These are phyloP conservation scores for Talaromyces sp. DNA, from an alignment of 2,329 filamentous ascomycete species.

Conservation along the genomic window DNA sequence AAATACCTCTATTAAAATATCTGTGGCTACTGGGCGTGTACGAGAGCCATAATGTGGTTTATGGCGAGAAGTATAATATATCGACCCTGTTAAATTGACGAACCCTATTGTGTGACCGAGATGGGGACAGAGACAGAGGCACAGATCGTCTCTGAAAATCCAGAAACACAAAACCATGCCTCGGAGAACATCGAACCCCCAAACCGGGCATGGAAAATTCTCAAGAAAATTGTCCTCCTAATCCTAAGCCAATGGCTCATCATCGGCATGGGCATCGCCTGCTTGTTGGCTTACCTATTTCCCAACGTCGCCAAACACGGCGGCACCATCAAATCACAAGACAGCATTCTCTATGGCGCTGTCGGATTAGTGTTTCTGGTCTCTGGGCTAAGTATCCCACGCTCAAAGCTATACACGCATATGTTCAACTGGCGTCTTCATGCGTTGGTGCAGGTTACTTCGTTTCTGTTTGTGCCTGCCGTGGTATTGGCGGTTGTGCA, in stretches of 20 bases:
- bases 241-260: slow-evolving; percentile 61
- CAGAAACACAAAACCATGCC: slow-evolving; percentile 2
- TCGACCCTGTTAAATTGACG: not conserved
- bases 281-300: slow-evolving; percentile 54
- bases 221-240: slow-evolving; percentile 26
- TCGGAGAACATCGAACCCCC: not conserved
- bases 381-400: slow-evolving; percentile 66
- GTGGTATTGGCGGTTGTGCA: slow-evolving; percentile 58
- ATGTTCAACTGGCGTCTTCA: slow-evolving; percentile 66
- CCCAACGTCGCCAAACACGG: slow-evolving; percentile 50
- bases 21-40: not conserved
- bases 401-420: slow-evolving; percentile 59
- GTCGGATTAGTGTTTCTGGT: slow-evolving; percentile 69
- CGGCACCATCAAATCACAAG: slow-evolving; percentile 38
- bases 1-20: not conserved
- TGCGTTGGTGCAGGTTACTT: slow-evolving; percentile 63
- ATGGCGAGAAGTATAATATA: not conserved
- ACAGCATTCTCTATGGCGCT: slow-evolving; percentile 61
- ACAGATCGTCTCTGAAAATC: not conserved
- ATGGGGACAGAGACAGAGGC: not conserved
- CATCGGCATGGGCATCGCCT: slow-evolving; percentile 56
- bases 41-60: not conserved
- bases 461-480: slow-evolving; percentile 63
- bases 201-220: slow-evolving; percentile 5
- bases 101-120: not conserved